Evolutionary conservation across 345 rosid genomes (phyloP).

Genomic region (Melaleuca quinquenervia): DNA sequence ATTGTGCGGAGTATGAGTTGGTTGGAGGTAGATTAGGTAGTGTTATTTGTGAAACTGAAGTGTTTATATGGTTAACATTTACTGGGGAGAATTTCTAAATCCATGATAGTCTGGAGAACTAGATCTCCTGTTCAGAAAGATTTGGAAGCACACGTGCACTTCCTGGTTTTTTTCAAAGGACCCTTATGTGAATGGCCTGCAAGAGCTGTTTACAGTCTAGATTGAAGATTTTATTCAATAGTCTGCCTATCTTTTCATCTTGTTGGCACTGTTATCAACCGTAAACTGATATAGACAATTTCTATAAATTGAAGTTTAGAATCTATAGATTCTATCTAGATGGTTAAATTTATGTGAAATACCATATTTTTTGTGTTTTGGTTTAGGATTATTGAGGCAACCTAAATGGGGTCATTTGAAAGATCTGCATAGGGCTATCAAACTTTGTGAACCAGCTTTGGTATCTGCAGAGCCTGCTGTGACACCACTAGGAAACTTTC

Average conservation of each 20-base stretch:
- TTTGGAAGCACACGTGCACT: not conserved
- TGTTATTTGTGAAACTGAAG: not conserved
- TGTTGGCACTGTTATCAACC: not conserved
- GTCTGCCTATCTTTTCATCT: not conserved
- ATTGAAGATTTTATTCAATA: not conserved
- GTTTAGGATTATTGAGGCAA: constrained; percentile 72
- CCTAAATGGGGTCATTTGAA: constrained; percentile 99
- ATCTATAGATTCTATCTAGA: not conserved
- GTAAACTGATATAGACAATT: not conserved
- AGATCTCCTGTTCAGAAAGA: not conserved
- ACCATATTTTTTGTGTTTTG: not conserved
- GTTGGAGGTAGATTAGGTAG: not conserved
- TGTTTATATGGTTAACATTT: not conserved
- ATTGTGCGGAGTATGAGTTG: not conserved
- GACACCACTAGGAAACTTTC: constrained; percentile 63
- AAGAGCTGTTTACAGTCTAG: not conserved
- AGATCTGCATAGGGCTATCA: constrained; percentile 93
- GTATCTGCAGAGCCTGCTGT: constrained; percentile 59
- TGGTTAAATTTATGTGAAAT: not conserved
- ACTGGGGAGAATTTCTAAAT: not conserved
- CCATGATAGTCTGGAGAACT: not conserved
- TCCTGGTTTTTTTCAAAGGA: not conserved
- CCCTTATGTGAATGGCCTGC: not conserved
- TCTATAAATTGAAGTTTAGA: not conserved
- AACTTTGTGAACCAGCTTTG: constrained; percentile 84